Percentiles rank a stretch among this genome's conserved stretches.
Conservation (phyloP, 441 rosid genomes). For the Arabidopsis hybrid region DNA sequence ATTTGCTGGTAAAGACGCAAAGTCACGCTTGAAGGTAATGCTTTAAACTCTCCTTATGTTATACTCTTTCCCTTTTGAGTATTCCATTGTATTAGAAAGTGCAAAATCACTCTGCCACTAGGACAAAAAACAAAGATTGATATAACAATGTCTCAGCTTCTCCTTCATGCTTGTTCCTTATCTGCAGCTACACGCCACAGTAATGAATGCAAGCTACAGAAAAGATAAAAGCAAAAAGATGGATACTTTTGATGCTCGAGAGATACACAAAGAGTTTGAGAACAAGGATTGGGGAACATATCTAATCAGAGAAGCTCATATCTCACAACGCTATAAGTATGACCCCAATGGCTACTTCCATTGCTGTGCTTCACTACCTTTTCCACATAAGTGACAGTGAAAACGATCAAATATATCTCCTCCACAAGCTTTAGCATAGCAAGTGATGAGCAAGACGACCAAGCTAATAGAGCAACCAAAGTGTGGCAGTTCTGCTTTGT, state of each 20-base stretch:
- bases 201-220: constrained; percentile 79
- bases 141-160: not conserved
- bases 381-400: constrained; percentile 50
- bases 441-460: no score
- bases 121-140: not conserved
- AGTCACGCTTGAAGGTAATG: constrained; percentile 69
- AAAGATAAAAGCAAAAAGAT: constrained; percentile 37
- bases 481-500: no score
- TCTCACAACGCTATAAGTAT: constrained; percentile 69
- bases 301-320: constrained; percentile 87
- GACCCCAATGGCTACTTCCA: constrained; percentile 76
- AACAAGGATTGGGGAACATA: constrained; percentile 81
- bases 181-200: constrained; percentile 82
- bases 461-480: no score
- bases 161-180: constrained; percentile 12
- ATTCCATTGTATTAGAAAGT: not conserved
- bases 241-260: constrained; percentile 67
- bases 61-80: not conserved
- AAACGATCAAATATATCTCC: not conserved
- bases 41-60: constrained; percentile 7
- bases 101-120: not conserved
- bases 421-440: no score
- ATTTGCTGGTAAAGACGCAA: constrained; percentile 79
- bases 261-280: constrained; percentile 67
- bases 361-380: constrained; percentile 77